Conservation (phyloP, 306 rosid genomes). For the Vachellia collinsii region DNA sequence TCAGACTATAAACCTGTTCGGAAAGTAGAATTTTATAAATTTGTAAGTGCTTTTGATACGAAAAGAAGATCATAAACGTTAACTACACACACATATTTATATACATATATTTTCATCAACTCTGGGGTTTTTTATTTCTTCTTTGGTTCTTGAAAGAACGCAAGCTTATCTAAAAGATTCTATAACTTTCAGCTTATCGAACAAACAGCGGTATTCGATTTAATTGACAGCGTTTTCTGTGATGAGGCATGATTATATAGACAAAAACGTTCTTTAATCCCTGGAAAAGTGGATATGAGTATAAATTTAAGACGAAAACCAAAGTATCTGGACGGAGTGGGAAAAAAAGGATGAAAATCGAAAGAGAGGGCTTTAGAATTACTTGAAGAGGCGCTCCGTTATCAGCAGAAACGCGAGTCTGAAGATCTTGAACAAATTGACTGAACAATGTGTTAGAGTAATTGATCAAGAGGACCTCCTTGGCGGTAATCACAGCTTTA, state of each 20-base stretch:
- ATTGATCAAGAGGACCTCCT: slow-evolving; percentile 59
- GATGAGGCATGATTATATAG: neutral
- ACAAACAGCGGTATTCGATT: neutral
- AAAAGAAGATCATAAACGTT: neutral
- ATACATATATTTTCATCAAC: neutral
- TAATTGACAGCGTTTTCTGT: neutral
- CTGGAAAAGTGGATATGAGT: neutral
- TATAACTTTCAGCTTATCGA: neutral
- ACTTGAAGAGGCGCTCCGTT: slow-evolving; percentile 21
- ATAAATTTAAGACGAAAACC: neutral
- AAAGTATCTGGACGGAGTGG: neutral
- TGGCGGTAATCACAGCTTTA: slow-evolving; percentile 69
- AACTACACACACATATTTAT: no score
- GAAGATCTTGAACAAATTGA: slow-evolving; percentile 69
- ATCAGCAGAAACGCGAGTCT: slow-evolving; percentile 36
- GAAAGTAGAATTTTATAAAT: neutral
- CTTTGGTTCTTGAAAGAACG: neutral
- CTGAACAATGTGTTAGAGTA: slow-evolving; percentile 57
- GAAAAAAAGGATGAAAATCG: neutral
- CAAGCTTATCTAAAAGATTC: neutral
- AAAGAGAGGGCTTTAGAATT: neutral
- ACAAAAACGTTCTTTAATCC: neutral
- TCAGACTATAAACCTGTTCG: neutral
- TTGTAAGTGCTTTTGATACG: neutral
- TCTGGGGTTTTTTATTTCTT: neutral